Percentiles rank a stretch among this genome's conserved stretches.
These are phyloP conservation scores for Pseudogymnoascus sp. DNA, from an alignment of 2,329 filamentous ascomycete species.

Conservation along the genomic window DNA sequence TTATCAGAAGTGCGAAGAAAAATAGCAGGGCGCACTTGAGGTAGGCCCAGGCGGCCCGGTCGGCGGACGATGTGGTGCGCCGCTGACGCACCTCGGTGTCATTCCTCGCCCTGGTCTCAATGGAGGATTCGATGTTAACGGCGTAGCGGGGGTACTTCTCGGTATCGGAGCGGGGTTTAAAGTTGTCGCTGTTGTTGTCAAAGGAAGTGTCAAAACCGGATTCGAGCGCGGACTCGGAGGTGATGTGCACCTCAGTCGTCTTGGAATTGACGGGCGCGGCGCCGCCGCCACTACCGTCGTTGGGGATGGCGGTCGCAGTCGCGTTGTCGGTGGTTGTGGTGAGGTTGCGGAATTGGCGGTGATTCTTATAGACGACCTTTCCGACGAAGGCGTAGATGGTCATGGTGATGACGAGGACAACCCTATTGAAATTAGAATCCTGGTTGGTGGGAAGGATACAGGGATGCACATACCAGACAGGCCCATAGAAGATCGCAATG, in stretches of 20 bases:
- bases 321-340: slow-evolving; percentile 41
- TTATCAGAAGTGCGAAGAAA: slow-evolving; percentile 61
- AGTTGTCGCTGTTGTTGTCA: slow-evolving; percentile 7
- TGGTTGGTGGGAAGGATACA: slow-evolving; percentile 10
- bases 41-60: slow-evolving; percentile 59
- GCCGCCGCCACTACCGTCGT: not conserved
- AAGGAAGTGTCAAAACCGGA: slow-evolving; percentile 13
- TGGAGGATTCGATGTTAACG: slow-evolving; percentile 8
- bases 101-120: not conserved
- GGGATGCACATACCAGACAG: slow-evolving; percentile 47
- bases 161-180: not conserved
- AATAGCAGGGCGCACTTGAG: slow-evolving; percentile 62
- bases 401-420: slow-evolving; percentile 51
- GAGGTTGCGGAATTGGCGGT: slow-evolving; percentile 47
- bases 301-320: slow-evolving; percentile 17
- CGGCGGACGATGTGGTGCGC: slow-evolving; percentile 28
- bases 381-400: slow-evolving; percentile 59
- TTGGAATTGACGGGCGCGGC: slow-evolving; percentile 29
- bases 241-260: slow-evolving; percentile 54
- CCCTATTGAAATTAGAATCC: slow-evolving; percentile 31
- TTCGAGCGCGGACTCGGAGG: slow-evolving; percentile 38
- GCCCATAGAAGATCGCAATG: slow-evolving; percentile 65
- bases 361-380: slow-evolving; percentile 57
- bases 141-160: slow-evolving; percentile 12
- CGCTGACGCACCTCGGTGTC: not conserved